Conservation (phyloP, 2,329 filamentous ascomycete genomes). For the Periconia sp. region DNA sequence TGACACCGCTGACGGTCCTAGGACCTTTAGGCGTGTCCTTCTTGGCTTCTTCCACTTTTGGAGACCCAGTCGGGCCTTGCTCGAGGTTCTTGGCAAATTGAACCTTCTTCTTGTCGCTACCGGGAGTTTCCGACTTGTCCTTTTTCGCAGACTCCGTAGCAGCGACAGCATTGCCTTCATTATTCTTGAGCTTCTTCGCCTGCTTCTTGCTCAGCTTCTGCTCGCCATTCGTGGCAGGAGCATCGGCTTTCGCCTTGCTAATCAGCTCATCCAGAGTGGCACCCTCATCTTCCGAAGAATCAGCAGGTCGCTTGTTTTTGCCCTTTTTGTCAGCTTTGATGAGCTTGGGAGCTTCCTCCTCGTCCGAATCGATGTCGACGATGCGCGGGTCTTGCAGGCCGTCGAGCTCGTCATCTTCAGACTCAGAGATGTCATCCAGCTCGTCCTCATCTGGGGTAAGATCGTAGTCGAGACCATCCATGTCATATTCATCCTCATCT, state of each 20-base stretch:
- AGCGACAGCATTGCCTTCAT: slow-evolving; percentile 83
- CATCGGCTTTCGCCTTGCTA: slow-evolving; percentile 69
- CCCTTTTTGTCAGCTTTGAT: slow-evolving; percentile 60
- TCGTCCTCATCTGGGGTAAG: slow-evolving; percentile 81
- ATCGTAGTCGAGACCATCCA: slow-evolving; percentile 75
- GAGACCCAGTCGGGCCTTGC: slow-evolving; percentile 79
- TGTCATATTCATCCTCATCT: slow-evolving; percentile 65
- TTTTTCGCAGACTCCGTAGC: slow-evolving; percentile 57
- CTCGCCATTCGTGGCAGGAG: slow-evolving; percentile 62
- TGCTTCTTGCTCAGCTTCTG: slow-evolving; percentile 92
- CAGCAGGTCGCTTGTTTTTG: slow-evolving; percentile 94
- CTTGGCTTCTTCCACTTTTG: slow-evolving; percentile 58
- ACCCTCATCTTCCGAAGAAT: slow-evolving; percentile 65
- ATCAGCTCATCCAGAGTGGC: slow-evolving; percentile 81
- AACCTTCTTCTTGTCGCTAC: slow-evolving; percentile 81
- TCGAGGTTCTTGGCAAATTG: slow-evolving; percentile 99
- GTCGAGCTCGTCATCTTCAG: slow-evolving; percentile 55
- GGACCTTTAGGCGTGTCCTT: slow-evolving; percentile 62
- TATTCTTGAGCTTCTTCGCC: slow-evolving; percentile 98
- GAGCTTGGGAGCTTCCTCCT: slow-evolving; percentile 68
- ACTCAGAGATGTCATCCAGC: slow-evolving; percentile 63
- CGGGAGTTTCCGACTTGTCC: slow-evolving; percentile 54
- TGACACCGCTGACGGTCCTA: slow-evolving; percentile 86
- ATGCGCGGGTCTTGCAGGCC: slow-evolving; percentile 79
- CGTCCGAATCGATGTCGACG: slow-evolving; percentile 80